Evolutionary conservation across 1,139 yeast species (phyloP), one percentile per base, ranked within the genome.

Genomic region (Arxiozyma slooffiae): DNA sequence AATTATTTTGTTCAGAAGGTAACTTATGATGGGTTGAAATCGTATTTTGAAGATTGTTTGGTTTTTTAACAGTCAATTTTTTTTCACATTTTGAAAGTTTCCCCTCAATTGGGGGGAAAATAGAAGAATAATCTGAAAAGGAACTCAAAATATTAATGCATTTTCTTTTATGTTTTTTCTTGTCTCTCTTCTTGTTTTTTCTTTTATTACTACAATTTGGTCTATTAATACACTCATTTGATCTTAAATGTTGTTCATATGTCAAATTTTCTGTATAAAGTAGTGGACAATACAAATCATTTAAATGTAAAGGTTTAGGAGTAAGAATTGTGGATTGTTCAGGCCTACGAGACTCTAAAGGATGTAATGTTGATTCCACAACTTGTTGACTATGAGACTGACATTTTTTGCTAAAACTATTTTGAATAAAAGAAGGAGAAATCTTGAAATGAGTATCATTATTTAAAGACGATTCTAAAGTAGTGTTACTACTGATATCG

Each of bases 361-460:
- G n/a, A 21, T 26, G 42, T 16, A 26, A 14, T 16, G 23, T 4
- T 7, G 42, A 38, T 9, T 38, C 41, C 7, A 38, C 11, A 18
- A 38, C 20, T 38, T 21, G 41, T 16, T 6, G 41, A 37, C 7
- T 22, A 21, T 34, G 47, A 17, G 11, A 37, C 18, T 24, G 41
- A 37, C 4, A 21, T 21, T 11, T 16, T 14, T 24, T 20, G 38
- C 18, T 34, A 41, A 40, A 11, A 11, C n/a, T 37, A 41, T 48
- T 42, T 39, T 48, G 48, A 44, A 46, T 41, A 18, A 46, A 39
- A n/a, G 50, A 43, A 11, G 47, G 50, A 9, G 50, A 46, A n/a
- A 48, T 46, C 4, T 44, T 23, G 17, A 45, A 37, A 41, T 47
- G 24, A 37, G 36, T 22, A 8, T 50, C 50, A 20, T 47, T 47